Evolutionary conservation across 192 early-diverging fungal genomes (phyloP), one percentile per base, ranked within the genome.

Genomic region (Coemansia sp.): DNA sequence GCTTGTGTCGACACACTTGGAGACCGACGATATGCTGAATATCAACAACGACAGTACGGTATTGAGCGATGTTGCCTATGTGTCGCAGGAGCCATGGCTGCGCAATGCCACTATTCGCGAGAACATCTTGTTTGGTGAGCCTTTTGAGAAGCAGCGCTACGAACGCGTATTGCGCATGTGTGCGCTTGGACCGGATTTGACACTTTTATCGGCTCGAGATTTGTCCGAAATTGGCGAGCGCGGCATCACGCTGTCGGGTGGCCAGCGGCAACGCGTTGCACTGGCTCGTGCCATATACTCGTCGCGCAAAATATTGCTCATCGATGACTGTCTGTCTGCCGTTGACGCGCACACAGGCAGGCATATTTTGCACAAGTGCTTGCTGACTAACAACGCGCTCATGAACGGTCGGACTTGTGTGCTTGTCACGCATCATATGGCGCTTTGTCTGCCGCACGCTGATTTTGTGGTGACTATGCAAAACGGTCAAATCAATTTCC

Each of bases 321-420:
- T 94, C 50, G 94, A 96, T 65, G 95, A 94, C 69, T 91, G 89
- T 67, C 81, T 96, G 44, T 92, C 90, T 28, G 97, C 97, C 23
- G 95, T 97, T 2, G 97, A 98, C 66, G 87, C 92, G 5, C 94
- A 94, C 38, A 98, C 95, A 1, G 94, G 90, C 12, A 86, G 85
- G 42, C 90, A 92, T 59, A 75, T 98, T 28, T 87, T 91, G 57
- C 82, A 94, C 25, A 57, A 91, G 34, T 93, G 91, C 53, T 57
- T 98, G 60, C 82, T 85, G 25, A 85, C 84, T 36, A 23, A 19
- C 14, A 44, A 38, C 5, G 28, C 5, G 25, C 84, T 94, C 50
- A 79, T 97, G 83, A 56, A 48, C 10, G 79, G 84, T 19, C 82
- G 93, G 10, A 98, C 96, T 0, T 58, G 88, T 5, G 66, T 98